Evolutionary conservation across 2,329 filamentous ascomycete species (phyloP).

Genomic region (Corinectria fuckeliana): DNA sequence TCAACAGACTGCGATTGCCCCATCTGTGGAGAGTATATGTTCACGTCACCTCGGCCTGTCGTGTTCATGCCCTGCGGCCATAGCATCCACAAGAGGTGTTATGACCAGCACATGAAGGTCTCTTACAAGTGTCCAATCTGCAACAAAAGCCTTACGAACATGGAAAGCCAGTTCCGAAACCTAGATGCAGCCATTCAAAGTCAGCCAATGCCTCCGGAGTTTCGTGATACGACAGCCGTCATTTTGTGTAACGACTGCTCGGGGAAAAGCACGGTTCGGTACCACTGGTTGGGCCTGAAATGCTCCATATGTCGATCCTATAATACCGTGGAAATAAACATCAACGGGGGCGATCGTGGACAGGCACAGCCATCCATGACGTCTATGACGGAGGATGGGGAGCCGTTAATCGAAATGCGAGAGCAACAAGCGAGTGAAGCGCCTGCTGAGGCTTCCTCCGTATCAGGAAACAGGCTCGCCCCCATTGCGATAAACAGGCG

Average conservation of each 20-base stretch:
- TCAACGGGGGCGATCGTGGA: constrained; percentile 54
- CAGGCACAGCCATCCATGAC: constrained; percentile 36
- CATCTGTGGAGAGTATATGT: constrained; percentile 96
- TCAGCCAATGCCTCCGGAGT: constrained; percentile 92
- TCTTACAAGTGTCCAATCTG: constrained; percentile 98
- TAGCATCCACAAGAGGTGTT: constrained; percentile 91
- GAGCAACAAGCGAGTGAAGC: constrained; percentile 12
- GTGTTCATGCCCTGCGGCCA: constrained; percentile 97
- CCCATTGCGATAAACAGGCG: constrained; percentile 39
- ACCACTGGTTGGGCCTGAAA: constrained; percentile 94
- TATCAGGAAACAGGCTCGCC: constrained; percentile 20
- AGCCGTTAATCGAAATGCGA: constrained; percentile 12
- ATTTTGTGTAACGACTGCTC: constrained; percentile 96
- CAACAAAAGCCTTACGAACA: constrained; percentile 95
- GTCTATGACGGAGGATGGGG: constrained; percentile 32
- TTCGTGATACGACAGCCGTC: constrained; percentile 78
- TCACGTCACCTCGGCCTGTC: constrained; percentile 85
- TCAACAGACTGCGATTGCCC: constrained; percentile 96
- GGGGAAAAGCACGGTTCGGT: constrained; percentile 82
- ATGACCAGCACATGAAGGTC: constrained; percentile 83
- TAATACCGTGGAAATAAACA: constrained; percentile 71
- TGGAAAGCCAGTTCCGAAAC: constrained; percentile 94
- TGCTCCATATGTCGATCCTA: constrained; percentile 77
- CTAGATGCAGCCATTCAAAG: constrained; percentile 84
- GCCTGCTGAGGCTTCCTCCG: constrained; percentile 16